Evolutionary conservation across 2,329 filamentous ascomycete species (phyloP).

Genomic region (Zasmidium cellare): DNA sequence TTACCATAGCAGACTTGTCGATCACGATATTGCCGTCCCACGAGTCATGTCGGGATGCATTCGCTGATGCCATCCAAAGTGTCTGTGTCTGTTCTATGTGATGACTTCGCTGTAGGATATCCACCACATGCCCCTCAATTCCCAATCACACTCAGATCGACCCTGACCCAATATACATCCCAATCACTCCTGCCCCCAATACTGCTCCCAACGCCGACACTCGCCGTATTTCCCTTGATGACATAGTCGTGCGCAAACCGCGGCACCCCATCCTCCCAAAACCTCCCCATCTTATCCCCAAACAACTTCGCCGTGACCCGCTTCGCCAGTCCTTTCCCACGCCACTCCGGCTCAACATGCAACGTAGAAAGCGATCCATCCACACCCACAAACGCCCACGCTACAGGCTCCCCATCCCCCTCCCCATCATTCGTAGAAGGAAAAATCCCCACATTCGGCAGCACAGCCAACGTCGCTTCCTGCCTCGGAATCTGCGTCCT

Average conservation of each 20-base stretch:
- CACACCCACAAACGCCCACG: constrained; percentile 65
- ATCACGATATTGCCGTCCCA: neutral
- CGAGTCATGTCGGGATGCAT: too few species aligned
- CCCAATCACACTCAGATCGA: constrained; percentile 38
- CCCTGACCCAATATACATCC: constrained; percentile 59
- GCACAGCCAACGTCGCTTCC: constrained; percentile 45
- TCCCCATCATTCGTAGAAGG: neutral
- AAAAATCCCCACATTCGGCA: constrained; percentile 40
- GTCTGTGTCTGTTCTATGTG: too few species aligned
- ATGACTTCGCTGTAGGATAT: too few species aligned
- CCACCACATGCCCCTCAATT: neutral
- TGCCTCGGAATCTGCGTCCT: constrained; percentile 59
- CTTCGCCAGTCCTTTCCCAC: constrained; percentile 65
- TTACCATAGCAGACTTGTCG: neutral
- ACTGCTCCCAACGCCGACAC: constrained; percentile 62
- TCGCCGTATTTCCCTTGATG: constrained; percentile 59
- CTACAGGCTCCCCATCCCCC: constrained; percentile 54
- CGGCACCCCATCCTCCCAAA: constrained; percentile 40
- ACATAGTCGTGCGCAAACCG: constrained; percentile 65
- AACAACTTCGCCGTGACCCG: constrained; percentile 60
- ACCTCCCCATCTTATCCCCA: constrained; percentile 47
- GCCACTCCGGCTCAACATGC: constrained; percentile 60
- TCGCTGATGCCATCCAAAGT: too few species aligned
- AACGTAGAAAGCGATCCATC: constrained; percentile 64
- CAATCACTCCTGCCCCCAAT: constrained; percentile 59